Conservation (phyloP, 2,329 filamentous ascomycete species). For the Penicillium sp. region DNA sequence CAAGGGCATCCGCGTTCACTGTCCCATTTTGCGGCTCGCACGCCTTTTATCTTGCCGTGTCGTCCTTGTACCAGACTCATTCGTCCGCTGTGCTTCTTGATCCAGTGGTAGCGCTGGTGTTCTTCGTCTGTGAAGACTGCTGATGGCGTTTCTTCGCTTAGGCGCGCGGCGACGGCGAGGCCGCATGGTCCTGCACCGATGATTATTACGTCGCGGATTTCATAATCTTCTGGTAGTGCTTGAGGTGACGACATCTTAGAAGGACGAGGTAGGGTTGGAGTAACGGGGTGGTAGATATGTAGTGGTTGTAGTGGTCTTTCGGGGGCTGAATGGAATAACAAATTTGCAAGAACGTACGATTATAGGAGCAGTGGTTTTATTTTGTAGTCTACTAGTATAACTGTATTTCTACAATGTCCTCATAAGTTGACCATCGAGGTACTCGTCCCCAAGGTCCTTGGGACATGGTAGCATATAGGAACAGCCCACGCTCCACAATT, state of each 20-base stretch:
- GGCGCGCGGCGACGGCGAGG: slow-evolving; percentile 68
- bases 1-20: slow-evolving; percentile 11
- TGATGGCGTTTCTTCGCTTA: slow-evolving; percentile 70
- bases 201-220: slow-evolving; percentile 62
- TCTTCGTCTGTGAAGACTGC: slow-evolving; percentile 82
- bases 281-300: background rate
- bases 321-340: background rate
- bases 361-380: background rate
- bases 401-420: slow-evolving; percentile 20
- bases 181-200: slow-evolving; percentile 73
- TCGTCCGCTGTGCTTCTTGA: slow-evolving; percentile 61
- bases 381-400: background rate
- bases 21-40: slow-evolving; percentile 31
- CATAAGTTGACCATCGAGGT: slow-evolving; percentile 29
- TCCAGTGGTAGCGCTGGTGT: slow-evolving; percentile 77
- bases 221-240: background rate
- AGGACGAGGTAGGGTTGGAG: background rate
- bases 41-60: slow-evolving; percentile 27
- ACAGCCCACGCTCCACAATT: slow-evolving; percentile 6
- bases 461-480: slow-evolving; percentile 1
- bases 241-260: slow-evolving; percentile 8
- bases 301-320: background rate
- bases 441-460: slow-evolving; percentile 37
- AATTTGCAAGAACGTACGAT: background rate
- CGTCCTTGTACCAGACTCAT: slow-evolving; percentile 48